phyloP scores from a whole-genome alignment of 139 green algal species.

The Trebouxia sp. region DNA sequence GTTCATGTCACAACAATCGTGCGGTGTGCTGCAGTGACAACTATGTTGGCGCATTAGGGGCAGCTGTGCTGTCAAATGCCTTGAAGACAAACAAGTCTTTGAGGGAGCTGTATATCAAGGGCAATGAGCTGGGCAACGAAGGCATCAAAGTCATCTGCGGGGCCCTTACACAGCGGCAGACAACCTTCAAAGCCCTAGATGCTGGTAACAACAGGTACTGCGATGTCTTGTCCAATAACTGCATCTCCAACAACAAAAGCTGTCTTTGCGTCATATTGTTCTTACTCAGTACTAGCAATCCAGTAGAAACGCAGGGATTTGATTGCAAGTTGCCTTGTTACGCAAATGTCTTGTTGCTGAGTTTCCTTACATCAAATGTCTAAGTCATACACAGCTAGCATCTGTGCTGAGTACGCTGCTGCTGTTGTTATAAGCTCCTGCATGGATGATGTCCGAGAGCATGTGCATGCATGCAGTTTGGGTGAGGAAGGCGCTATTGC shows the following conservation, averaged over 20 bases:
- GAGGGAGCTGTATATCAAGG: constrained; percentile 85
- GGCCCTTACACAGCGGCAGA: constrained; percentile 61
- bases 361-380: too few species aligned
- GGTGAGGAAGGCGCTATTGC: constrained; percentile 60
- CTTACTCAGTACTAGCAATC: too few species aligned
- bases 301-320: too few species aligned
- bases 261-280: background rate
- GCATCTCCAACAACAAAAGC: background rate
- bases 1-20: too few species aligned
- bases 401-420: too few species aligned
- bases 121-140: constrained; percentile 91
- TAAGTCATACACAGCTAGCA: too few species aligned
- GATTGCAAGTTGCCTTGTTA: background rate
- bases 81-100: constrained; percentile 77
- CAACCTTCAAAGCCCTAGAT: constrained; percentile 67
- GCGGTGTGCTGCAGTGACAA: constrained; percentile 70
- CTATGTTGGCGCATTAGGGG: constrained; percentile 75
- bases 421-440: too few species aligned
- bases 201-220: constrained; percentile 86
- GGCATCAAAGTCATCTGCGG: constrained; percentile 79
- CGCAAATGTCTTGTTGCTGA: too few species aligned
- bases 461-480: constrained; percentile 69
- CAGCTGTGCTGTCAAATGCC: constrained; percentile 70
- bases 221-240: background rate
- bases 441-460: too few species aligned